These are phyloP conservation scores for Penicillium sp. DNA, from an alignment of 2,329 filamentous ascomycete species.

Conservation along the genomic window DNA sequence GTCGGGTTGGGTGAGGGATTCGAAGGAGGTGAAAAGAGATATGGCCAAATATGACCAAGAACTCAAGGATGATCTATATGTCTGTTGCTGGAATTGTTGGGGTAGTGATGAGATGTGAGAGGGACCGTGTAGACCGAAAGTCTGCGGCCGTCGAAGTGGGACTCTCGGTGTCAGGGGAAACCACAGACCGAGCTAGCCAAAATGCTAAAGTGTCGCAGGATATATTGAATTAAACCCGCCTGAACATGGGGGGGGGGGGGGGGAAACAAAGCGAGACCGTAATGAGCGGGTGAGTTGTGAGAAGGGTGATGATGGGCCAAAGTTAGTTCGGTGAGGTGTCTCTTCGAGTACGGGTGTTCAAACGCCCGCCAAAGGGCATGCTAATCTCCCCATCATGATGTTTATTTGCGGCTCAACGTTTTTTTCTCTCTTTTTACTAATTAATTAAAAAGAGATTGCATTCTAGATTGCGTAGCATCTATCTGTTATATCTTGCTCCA, in stretches of 20 bases:
- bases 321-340: constrained; percentile 5
- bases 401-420: neutral
- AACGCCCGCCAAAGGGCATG: neutral
- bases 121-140: constrained; percentile 25
- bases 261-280: neutral
- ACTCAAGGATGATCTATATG: constrained; percentile 20
- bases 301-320: neutral
- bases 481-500: neutral
- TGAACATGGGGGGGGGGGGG: neutral
- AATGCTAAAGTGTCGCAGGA: neutral
- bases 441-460: neutral
- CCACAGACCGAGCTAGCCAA: constrained; percentile 20
- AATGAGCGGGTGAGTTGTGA: neutral
- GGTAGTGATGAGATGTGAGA: constrained; percentile 23
- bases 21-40: constrained; percentile 9
- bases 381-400: neutral
- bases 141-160: constrained; percentile 22
- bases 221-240: neutral
- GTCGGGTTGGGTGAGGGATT: constrained; percentile 17
- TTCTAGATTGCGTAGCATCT: neutral
- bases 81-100: constrained; percentile 24
- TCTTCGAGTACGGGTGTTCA: constrained; percentile 5
- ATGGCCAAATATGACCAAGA: constrained; percentile 7
- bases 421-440: neutral
- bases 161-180: constrained; percentile 30